Percentiles rank a stretch among this genome's conserved stretches.
Conservation (phyloP, 371 early-diverging fungal genomes). For the Mortierella sp. region DNA sequence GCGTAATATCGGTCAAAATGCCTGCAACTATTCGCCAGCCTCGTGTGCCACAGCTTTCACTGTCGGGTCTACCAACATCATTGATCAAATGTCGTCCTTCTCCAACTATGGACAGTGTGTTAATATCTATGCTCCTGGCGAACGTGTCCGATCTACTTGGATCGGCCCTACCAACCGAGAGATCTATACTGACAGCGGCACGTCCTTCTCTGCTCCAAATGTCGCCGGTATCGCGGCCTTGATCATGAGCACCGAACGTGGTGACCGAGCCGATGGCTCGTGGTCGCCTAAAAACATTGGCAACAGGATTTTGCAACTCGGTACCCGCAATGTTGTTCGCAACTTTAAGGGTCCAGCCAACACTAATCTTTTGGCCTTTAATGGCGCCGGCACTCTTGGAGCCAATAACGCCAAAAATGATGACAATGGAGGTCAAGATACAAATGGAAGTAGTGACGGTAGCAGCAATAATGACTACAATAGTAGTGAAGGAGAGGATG, state of each 20-base stretch:
- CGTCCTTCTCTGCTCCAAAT: slow-evolving; percentile 89
- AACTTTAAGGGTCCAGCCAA: slow-evolving; percentile 49
- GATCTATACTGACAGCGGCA: slow-evolving; percentile 77
- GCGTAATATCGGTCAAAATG: slow-evolving; percentile 65
- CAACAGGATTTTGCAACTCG: slow-evolving; percentile 47
- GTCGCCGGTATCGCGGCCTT: slow-evolving; percentile 82
- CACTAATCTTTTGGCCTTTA: slow-evolving; percentile 54
- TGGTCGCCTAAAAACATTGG: slow-evolving; percentile 50
- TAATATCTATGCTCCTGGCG: slow-evolving; percentile 75
- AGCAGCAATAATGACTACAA: slow-evolving; percentile 2
- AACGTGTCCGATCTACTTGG: slow-evolving; percentile 64
- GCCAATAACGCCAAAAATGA: slow-evolving; percentile 2
- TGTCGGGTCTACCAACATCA: slow-evolving; percentile 72
- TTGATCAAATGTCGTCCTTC: slow-evolving; percentile 75
- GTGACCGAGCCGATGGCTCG: slow-evolving; percentile 45
- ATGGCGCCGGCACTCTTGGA: slow-evolving; percentile 46
- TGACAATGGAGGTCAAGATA: background rate
- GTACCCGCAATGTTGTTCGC: slow-evolving; percentile 42
- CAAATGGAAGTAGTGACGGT: background rate
- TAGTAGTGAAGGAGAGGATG: slow-evolving; percentile 15
- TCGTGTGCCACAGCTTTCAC: slow-evolving; percentile 68
- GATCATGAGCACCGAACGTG: slow-evolving; percentile 57
- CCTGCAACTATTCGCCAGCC: slow-evolving; percentile 76
- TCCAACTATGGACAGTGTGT: slow-evolving; percentile 85
- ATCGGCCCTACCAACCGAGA: slow-evolving; percentile 57